phyloP scores from a whole-genome alignment of 2,329 filamentous ascomycete genomes.

The Lithohypha guttulata region DNA sequence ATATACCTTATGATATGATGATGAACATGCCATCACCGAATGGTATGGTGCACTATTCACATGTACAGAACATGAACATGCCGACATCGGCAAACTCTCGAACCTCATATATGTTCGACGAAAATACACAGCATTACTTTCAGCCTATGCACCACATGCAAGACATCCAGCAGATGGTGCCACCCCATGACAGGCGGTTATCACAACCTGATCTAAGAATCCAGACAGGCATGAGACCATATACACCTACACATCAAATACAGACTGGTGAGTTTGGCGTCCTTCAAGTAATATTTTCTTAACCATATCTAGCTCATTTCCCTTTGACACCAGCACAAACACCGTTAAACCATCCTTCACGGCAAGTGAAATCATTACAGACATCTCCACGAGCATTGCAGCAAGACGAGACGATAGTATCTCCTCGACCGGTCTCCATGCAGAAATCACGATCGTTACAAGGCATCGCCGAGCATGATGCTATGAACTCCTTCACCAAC shows the following conservation, averaged over 20 bases:
- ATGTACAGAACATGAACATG: conserved; percentile 18
- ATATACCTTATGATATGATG: conserved; percentile 20
- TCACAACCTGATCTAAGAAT: conserved; percentile 31
- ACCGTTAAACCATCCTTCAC: conserved; percentile 29
- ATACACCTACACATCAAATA: conserved; percentile 53
- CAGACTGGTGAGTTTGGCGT: conserved; percentile 41
- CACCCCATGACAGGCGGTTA: conserved; percentile 25
- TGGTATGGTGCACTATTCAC: conserved; percentile 18
- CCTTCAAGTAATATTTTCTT: conserved; percentile 10
- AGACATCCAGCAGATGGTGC: conserved; percentile 16
- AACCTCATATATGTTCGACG: conserved; percentile 16
- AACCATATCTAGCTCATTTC: conserved; percentile 43
- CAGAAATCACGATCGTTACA: conserved; percentile 37
- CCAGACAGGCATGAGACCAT: conserved; percentile 38
- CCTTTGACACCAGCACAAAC: conserved; percentile 57
- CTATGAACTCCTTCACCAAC: conserved; percentile 52
- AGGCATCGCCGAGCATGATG: conserved; percentile 44
- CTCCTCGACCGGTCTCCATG: conserved; percentile 31
- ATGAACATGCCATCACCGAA: conserved; percentile 21
- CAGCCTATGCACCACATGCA: conserved; percentile 15
- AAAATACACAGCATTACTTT: conserved; percentile 21
- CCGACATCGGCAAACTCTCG: conserved; percentile 13
- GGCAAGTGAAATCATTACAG: conserved; percentile 30
- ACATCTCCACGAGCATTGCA: conserved; percentile 32
- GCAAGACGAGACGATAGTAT: conserved; percentile 25